Base-by-base conservation (phyloP, 1,139 yeast genomes). In the Yamadazyma trypodendri region DNA sequence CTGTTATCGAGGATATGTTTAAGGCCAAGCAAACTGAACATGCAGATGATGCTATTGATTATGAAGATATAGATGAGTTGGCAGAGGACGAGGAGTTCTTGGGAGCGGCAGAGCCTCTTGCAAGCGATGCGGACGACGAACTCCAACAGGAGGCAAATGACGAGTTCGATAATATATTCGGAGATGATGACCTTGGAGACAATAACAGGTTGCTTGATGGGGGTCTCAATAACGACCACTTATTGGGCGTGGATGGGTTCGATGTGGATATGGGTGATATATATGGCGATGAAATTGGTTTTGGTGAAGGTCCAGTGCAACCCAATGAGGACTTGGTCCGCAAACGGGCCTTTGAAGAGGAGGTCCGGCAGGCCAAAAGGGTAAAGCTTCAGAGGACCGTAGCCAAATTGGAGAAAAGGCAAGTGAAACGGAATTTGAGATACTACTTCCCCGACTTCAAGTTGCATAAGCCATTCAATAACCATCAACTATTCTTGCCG, bases 21-120 rank as follows among this genome's bases (percentile, higher is more conserved):
- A 53, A 48, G 42, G 70, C 66, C 30, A 53, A 59, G 20, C 55
- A 54, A 29, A 77, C 82, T 0, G 58, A 74, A 41, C 97, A 90
- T 58, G 92, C 94, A 1, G 96, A 80, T 4, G 92, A 90, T 57
- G 97, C 98, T n/a, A 68, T 89, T 31, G 97, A 92, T 60, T 92
- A 86, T 56, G 97, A 88, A 53, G 96, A 88, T 55, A 95, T 87
- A 48, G 97, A 90, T 50, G 97, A 90, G 58, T 68, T 92, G 40
- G 97, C 97, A 0, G 97, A 70, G n/a, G 74, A 89, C 34, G 96
- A 88, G 38, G 87, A 52, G 16, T 46, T 66, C 6, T 72, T 75
- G 0, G 72, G 63, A n/a, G 79, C 16, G 2, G 40, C 28, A 9
- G 7, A 22, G 12, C 17, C 29, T 8, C 32, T 24, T 6, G 15